A percentile compares a stretch with the other conserved stretches of the same genome.
Conservation (phyloP, 495 filamentous ascomycete genomes). For the Lasiosphaeria hispida region DNA sequence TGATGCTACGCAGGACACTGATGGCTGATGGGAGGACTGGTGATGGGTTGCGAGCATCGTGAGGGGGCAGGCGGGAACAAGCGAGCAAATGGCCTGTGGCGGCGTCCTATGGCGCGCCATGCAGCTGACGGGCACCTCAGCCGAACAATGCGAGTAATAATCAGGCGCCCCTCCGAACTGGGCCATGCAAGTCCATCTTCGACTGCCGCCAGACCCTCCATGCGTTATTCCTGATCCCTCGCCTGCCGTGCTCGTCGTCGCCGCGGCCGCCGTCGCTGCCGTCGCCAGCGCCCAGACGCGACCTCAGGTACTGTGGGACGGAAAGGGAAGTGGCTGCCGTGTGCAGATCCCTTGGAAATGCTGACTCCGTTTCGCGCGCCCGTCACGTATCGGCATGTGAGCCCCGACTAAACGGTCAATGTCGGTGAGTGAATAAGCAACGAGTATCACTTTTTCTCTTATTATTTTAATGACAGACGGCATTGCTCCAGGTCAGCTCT, state of each 20-base stretch:
- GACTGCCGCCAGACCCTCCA: neutral
- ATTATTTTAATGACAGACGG: neutral
- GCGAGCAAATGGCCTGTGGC: constrained; percentile 10
- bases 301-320: too few species aligned
- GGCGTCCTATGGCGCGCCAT: neutral
- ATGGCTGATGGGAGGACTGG: neutral
- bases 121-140: neutral
- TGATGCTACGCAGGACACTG: too few species aligned
- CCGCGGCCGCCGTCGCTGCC: neutral
- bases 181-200: constrained; percentile 1
- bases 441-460: too few species aligned
- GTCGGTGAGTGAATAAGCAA: too few species aligned
- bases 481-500: neutral
- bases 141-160: constrained; percentile 1
- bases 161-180: constrained; percentile 9
- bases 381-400: too few species aligned
- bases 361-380: too few species aligned
- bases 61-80: constrained; percentile 2
- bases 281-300: too few species aligned
- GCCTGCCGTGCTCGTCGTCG: constrained; percentile 3
- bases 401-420: too few species aligned
- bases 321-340: too few species aligned
- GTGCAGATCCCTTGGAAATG: too few species aligned
- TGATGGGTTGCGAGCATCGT: neutral
- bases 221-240: neutral